phyloP scores from a whole-genome alignment of 2,329 filamentous ascomycete genomes.

The Apiospora aurea region DNA sequence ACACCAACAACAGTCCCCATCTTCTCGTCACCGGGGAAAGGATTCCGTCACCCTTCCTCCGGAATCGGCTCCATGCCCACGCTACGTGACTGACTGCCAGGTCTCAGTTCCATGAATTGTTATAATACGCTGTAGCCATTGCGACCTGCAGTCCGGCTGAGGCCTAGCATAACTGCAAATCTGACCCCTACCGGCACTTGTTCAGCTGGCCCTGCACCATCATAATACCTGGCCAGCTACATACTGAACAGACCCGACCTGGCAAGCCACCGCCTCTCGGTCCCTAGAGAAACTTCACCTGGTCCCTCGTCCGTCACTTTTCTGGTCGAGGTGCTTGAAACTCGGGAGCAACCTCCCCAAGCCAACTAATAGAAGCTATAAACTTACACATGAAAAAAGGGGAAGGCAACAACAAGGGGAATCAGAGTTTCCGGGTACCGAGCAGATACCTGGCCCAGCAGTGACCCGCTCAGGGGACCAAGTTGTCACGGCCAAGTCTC shows the following conservation, averaged over 20 bases:
- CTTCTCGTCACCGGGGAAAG: background rate
- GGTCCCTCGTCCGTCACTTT: slow-evolving; percentile 13
- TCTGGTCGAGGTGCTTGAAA: slow-evolving; percentile 4
- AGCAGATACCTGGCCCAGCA: background rate
- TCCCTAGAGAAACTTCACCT: slow-evolving; percentile 16
- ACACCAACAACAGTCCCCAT: background rate
- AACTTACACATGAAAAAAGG: slow-evolving; percentile 17
- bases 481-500: slow-evolving; percentile 24
- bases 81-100: slow-evolving; percentile 1
- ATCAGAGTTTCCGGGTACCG: slow-evolving; percentile 23
- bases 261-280: slow-evolving; percentile 20
- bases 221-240: background rate
- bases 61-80: slow-evolving; percentile 12
- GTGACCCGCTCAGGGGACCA: slow-evolving; percentile 27
- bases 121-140: background rate
- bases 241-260: slow-evolving; percentile 10
- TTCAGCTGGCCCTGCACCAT: slow-evolving; percentile 11
- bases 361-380: slow-evolving; percentile 10
- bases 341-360: slow-evolving; percentile 19
- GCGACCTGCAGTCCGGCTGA: slow-evolving; percentile 15
- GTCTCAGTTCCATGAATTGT: background rate
- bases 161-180: slow-evolving; percentile 1
- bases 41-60: background rate
- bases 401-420: slow-evolving; percentile 20
- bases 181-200: slow-evolving; percentile 20